phyloP scores from a whole-genome alignment of 805 yeast species.

The Sugiyamaella floridensis region DNA sequence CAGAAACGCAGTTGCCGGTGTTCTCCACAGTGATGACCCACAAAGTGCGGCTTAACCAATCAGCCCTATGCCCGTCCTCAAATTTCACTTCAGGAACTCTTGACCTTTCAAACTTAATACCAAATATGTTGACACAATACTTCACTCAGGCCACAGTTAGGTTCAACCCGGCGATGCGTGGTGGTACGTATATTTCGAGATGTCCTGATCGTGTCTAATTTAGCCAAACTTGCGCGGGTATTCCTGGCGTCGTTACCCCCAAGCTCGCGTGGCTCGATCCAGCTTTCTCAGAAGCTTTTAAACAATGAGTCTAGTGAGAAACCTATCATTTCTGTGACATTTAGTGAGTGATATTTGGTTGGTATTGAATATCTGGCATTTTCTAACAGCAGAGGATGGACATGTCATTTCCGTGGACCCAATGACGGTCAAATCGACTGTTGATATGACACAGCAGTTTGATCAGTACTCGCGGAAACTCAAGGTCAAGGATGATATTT shows the following conservation, averaged over 20 bases:
- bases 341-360: slow-evolving; percentile 33
- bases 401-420: slow-evolving; percentile 65
- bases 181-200: slow-evolving; percentile 34
- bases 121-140: slow-evolving; percentile 78
- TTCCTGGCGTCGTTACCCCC: slow-evolving; percentile 80
- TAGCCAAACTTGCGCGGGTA: slow-evolving; percentile 71
- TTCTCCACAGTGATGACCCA: no score
- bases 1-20: no score
- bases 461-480: slow-evolving; percentile 79
- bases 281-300: slow-evolving; percentile 60
- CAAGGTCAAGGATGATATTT: slow-evolving; percentile 65
- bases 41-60: background rate
- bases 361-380: background rate
- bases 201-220: background rate
- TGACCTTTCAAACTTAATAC: background rate
- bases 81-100: background rate
- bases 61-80: background rate
- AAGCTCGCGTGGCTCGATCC: slow-evolving; percentile 50
- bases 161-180: slow-evolving; percentile 69
- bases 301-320: slow-evolving; percentile 37
- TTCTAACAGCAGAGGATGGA: slow-evolving; percentile 50
- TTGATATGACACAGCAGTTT: slow-evolving; percentile 58
- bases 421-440: slow-evolving; percentile 38
- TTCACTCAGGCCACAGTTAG: slow-evolving; percentile 69
- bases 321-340: slow-evolving; percentile 69